These are phyloP conservation scores for Herpetomonas tarakana DNA, from an alignment of 208 protist species.

Conservation along the genomic window DNA sequence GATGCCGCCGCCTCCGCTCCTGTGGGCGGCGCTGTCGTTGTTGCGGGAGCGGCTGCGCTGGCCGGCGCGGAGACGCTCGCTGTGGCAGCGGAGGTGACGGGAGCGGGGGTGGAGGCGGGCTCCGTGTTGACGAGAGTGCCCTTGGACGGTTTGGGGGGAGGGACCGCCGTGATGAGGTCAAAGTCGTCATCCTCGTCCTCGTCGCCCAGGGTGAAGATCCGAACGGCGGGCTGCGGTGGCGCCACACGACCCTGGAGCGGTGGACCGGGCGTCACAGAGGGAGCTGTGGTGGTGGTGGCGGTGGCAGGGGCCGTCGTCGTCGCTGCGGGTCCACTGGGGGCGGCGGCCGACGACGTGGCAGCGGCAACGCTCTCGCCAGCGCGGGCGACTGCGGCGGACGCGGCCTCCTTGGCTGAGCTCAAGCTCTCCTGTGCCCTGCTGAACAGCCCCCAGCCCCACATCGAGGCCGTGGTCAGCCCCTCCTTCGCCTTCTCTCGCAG, in stretches of 20 bases:
- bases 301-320: slow-evolving; percentile 1
- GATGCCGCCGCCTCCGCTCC: neutral
- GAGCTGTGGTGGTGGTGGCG: neutral
- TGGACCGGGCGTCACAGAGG: neutral
- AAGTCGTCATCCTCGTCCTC: slow-evolving; percentile 65
- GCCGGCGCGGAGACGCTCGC: neutral
- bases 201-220: slow-evolving; percentile 53
- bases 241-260: neutral
- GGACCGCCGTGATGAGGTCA: slow-evolving; percentile 65
- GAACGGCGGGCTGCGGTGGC: slow-evolving; percentile 9
- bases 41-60: slow-evolving; percentile 1
- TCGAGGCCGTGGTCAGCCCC: slow-evolving; percentile 32
- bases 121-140: neutral
- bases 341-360: neutral
- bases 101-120: neutral
- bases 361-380: neutral
- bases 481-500: slow-evolving; percentile 48
- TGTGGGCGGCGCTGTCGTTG: neutral
- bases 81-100: too few relatives aligned
- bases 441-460: slow-evolving; percentile 71
- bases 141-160: slow-evolving; percentile 9
- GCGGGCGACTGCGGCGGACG: slow-evolving; percentile 1
- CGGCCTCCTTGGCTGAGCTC: slow-evolving; percentile 19
- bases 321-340: too few relatives aligned
- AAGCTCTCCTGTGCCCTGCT: slow-evolving; percentile 49